phyloP scores from a whole-genome alignment of 2,329 filamentous ascomycete genomes.

The Elsinoe australis region DNA sequence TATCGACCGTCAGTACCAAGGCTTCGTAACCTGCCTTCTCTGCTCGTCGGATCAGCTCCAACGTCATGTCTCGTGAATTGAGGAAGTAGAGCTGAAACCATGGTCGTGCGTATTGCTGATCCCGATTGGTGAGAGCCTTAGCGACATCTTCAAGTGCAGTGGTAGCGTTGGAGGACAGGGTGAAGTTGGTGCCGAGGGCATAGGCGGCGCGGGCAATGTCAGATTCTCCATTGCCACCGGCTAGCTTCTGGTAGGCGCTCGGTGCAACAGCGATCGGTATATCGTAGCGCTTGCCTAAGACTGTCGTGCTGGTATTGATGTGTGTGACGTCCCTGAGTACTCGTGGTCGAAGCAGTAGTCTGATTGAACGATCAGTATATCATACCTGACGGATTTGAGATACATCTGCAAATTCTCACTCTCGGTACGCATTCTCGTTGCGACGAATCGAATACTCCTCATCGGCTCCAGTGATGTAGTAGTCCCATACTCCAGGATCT shows the following conservation, averaged over 20 bases:
- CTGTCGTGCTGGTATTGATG: slow-evolving; percentile 36
- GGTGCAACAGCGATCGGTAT: slow-evolving; percentile 30
- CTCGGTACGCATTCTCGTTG: too few relatives aligned
- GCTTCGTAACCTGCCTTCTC: too few relatives aligned
- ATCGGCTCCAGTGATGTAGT: slow-evolving; percentile 17
- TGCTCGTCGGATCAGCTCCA: background rate
- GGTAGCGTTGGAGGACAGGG: slow-evolving; percentile 26
- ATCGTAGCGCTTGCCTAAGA: slow-evolving; percentile 39
- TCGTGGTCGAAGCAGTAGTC: slow-evolving; percentile 27
- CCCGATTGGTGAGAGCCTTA: slow-evolving; percentile 14
- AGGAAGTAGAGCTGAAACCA: slow-evolving; percentile 26
- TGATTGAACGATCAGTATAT: too few relatives aligned
- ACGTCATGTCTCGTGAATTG: slow-evolving; percentile 26
- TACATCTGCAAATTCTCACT: too few relatives aligned
- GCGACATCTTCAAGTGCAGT: slow-evolving; percentile 28
- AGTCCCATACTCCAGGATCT: slow-evolving; percentile 16
- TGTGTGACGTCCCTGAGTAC: slow-evolving; percentile 34
- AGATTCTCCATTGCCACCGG: slow-evolving; percentile 26
- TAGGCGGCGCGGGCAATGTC: slow-evolving; percentile 26
- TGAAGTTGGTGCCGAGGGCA: slow-evolving; percentile 25
- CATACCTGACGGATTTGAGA: too few relatives aligned
- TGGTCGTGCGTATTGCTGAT: slow-evolving; percentile 19
- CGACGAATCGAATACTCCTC: slow-evolving; percentile 12
- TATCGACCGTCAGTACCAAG: too few relatives aligned
- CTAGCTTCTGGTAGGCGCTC: slow-evolving; percentile 28